Evolutionary conservation across 2,329 filamentous ascomycete species (phyloP).

Genomic region (Mariannaea sp.): DNA sequence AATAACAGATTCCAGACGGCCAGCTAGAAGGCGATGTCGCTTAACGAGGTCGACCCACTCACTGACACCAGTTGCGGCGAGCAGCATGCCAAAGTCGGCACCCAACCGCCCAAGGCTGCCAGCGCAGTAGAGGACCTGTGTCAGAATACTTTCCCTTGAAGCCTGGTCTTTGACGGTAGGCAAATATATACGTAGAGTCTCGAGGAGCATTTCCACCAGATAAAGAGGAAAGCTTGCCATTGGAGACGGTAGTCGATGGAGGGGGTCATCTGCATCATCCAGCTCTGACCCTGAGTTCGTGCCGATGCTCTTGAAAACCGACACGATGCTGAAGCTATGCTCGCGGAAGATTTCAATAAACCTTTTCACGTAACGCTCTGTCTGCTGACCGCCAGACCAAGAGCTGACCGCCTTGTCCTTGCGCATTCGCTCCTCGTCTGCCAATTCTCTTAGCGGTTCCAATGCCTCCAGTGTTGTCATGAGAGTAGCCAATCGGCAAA

Average conservation of each 20-base stretch:
- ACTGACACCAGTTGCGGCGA: slow-evolving; percentile 63
- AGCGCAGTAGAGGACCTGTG: slow-evolving; percentile 91
- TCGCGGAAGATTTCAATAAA: slow-evolving; percentile 98
- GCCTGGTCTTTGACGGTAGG: slow-evolving; percentile 80
- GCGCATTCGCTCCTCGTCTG: slow-evolving; percentile 76
- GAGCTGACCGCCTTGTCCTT: slow-evolving; percentile 49
- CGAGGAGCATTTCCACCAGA: slow-evolving; percentile 78
- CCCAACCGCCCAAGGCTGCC: slow-evolving; percentile 88
- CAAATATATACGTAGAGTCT: slow-evolving; percentile 76
- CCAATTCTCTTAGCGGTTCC: slow-evolving; percentile 82
- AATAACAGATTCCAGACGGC: slow-evolving; percentile 72
- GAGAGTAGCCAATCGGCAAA: slow-evolving; percentile 82
- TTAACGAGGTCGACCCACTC: slow-evolving; percentile 91
- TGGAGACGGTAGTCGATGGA: slow-evolving; percentile 72
- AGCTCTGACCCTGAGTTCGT: slow-evolving; percentile 44
- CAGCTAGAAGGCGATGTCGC: slow-evolving; percentile 83
- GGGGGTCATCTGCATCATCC: slow-evolving; percentile 35
- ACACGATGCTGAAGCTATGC: slow-evolving; percentile 94
- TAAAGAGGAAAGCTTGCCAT: slow-evolving; percentile 84
- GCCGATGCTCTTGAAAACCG: slow-evolving; percentile 86
- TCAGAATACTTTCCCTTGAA: slow-evolving; percentile 84
- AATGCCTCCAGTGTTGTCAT: slow-evolving; percentile 80
- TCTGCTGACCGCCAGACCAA: slow-evolving; percentile 82
- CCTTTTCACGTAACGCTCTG: slow-evolving; percentile 89
- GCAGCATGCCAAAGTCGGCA: slow-evolving; percentile 88